Conservation (phyloP, 176 grass and related monocot species). For the Panicum miliaceum region DNA sequence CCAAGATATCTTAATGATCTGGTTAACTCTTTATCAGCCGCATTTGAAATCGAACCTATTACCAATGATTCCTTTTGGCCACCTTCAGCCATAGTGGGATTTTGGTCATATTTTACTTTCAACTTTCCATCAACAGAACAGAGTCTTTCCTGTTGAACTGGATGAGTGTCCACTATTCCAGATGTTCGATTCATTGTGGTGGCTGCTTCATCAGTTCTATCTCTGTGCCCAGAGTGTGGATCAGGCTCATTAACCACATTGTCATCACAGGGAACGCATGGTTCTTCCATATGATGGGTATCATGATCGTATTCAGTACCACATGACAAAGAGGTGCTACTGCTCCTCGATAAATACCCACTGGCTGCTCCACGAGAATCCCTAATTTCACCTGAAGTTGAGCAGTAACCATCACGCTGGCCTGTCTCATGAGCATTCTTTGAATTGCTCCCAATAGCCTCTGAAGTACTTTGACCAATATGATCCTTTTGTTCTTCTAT, state of each 20-base stretch:
- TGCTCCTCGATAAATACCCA: constrained; percentile 48
- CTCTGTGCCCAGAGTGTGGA: constrained; percentile 24
- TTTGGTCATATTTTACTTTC: constrained; percentile 35
- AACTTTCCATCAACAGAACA: constrained; percentile 39
- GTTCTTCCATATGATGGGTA: constrained; percentile 41
- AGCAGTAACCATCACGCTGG: constrained; percentile 1
- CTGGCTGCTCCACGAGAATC: constrained; percentile 38
- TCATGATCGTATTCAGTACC: constrained; percentile 46
- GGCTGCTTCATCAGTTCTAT: constrained; percentile 45
- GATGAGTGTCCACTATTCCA: constrained; percentile 39
- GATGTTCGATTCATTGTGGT: constrained; percentile 24
- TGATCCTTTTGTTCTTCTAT: constrained; percentile 32
- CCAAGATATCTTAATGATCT: constrained; percentile 72
- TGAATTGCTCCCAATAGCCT: constrained; percentile 36
- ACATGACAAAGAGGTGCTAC: constrained; percentile 38
- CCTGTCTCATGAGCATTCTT: constrained; percentile 33
- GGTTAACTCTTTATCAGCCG: constrained; percentile 56
- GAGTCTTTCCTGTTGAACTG: constrained; percentile 13
- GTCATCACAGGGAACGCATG: constrained; percentile 26
- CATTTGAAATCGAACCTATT: constrained; percentile 44
- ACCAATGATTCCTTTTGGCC: constrained; percentile 40
- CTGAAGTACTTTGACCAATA: constrained; percentile 32
- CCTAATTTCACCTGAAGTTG: constrained; percentile 43
- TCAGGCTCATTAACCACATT: constrained; percentile 44
- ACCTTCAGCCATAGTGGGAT: constrained; percentile 28